Base-by-base conservation (phyloP, 2,329 filamentous ascomycete species). In the Alternaria rosae region DNA sequence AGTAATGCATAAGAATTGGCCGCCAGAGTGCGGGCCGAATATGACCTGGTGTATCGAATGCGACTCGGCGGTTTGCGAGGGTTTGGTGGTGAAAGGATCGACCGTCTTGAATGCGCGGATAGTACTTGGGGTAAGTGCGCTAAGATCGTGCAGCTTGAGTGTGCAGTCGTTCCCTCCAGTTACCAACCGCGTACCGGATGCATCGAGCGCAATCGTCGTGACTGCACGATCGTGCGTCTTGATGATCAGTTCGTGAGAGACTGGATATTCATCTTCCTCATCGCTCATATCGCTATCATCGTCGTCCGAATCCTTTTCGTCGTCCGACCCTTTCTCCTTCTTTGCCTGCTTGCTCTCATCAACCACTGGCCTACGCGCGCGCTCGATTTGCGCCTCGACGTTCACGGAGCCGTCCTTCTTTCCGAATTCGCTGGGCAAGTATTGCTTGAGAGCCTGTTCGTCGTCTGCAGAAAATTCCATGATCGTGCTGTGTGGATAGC, bases 121-220 rank as follows among this genome's bases (percentile, higher is more conserved):
- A 0, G 95, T 98, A 6, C 93, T 95, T 2, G 94, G 93, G 1
- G 94, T 97, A 91, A 99, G 96, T 48, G 94, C 92, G 3, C 94
- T 89, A 78, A 99, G 97, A 77, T 99, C 94, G 81, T 97, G 93
- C 17, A 99, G 85, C 76, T 97, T 98, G 72, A 98, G 83, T 1
- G 89, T 92, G 79, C 93, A 96, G 80, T 99, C 95, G 63, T 91
- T 91, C 6, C 94, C 97, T 21, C 92, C 94, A n/a, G 93, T 95
- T 50, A 94, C 89, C 76, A 99, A 83, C 70, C 95, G 88, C 48
- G 90, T 90, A 11, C 95, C 95, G 0, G 93, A 89, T 0, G 92
- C 89, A 80, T 99, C 95, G 50, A 97, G 84, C 3, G 94, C 90
- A 59, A 93, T 85, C 1, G 92, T 90, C 7, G 94, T 97, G 43